phyloP scores from a whole-genome alignment of 495 filamentous ascomycete genomes.

The Penicillium daleae region DNA sequence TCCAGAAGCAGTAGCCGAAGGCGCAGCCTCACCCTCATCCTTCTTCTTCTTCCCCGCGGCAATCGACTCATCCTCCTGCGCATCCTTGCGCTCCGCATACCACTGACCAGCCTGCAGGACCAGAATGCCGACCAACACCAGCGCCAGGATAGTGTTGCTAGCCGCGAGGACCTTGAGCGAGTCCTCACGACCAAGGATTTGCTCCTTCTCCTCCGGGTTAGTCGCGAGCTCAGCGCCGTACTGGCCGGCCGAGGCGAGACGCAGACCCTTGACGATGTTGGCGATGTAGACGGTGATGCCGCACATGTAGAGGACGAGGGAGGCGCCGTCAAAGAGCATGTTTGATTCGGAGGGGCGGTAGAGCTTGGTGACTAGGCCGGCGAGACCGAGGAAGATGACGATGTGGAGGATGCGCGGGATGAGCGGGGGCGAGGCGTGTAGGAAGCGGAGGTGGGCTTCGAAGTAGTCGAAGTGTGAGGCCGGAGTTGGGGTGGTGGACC shows the following conservation, averaged over 20 bases:
- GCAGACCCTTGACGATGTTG: slow-evolving; percentile 92
- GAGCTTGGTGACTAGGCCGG: slow-evolving; percentile 90
- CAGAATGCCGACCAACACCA: slow-evolving; percentile 87
- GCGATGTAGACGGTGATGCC: slow-evolving; percentile 89
- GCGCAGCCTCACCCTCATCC: slow-evolving; percentile 38
- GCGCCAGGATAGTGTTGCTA: slow-evolving; percentile 91
- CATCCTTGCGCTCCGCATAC: slow-evolving; percentile 95
- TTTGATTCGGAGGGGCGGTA: slow-evolving; percentile 91
- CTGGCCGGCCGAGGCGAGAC: slow-evolving; percentile 65
- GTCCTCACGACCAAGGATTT: slow-evolving; percentile 74
- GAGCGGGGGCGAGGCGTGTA: slow-evolving; percentile 84
- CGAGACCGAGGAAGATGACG: slow-evolving; percentile 82
- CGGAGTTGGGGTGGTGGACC: slow-evolving; percentile 69
- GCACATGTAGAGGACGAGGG: slow-evolving; percentile 86
- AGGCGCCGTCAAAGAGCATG: slow-evolving; percentile 94
- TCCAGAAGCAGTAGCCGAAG: slow-evolving; percentile 16
- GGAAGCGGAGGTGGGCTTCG: slow-evolving; percentile 82
- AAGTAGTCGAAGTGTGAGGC: slow-evolving; percentile 73
- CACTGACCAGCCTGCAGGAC: slow-evolving; percentile 97
- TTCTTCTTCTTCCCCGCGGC: slow-evolving; percentile 52
- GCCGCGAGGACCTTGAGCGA: slow-evolving; percentile 88
- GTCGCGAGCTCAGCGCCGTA: slow-evolving; percentile 54
- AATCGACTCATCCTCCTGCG: slow-evolving; percentile 72
- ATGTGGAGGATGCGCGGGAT: slow-evolving; percentile 94
- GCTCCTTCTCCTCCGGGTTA: slow-evolving; percentile 36